Conservation (phyloP, 257 asterid genomes). For the Coffea canephora region DNA sequence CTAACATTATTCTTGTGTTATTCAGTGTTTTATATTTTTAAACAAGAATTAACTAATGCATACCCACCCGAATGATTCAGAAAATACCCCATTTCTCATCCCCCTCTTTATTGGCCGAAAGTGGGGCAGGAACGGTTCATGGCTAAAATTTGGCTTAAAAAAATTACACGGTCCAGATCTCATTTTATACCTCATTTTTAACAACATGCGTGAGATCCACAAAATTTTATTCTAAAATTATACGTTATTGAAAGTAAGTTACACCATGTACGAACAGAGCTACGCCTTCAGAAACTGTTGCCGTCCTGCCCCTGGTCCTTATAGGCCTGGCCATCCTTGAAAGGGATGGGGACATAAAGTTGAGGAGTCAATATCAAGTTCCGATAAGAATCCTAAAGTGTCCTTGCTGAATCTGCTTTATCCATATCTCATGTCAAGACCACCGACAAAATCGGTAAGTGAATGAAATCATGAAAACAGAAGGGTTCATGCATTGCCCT, state of each 20-base stretch:
- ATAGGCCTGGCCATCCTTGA: not conserved
- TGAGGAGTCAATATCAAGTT: not conserved
- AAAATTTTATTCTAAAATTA: too few species aligned
- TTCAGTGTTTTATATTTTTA: not conserved
- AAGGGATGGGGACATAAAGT: not conserved
- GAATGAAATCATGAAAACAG: not conserved
- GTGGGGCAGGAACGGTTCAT: too few species aligned
- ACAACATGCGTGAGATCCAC: too few species aligned
- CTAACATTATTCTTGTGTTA: not conserved
- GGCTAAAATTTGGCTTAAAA: too few species aligned
- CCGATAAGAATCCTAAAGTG: not conserved
- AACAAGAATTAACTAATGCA: too few species aligned
- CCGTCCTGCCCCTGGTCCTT: too few species aligned
- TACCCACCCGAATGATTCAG: not conserved
- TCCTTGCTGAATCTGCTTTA: not conserved
- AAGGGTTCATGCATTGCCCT: too few species aligned
- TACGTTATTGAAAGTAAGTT: too few species aligned
- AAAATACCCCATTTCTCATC: not conserved
- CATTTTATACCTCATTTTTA: too few species aligned
- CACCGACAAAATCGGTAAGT: constrained; percentile 13
- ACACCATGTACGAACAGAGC: too few species aligned
- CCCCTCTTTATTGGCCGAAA: not conserved
- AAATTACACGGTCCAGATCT: too few species aligned
- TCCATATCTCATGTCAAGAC: not conserved
- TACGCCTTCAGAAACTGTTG: too few species aligned